Percentiles rank a stretch among this genome's conserved stretches.
phyloP scores from a whole-genome alignment of 495 filamentous ascomycete species.

The Neurospora sp. region DNA sequence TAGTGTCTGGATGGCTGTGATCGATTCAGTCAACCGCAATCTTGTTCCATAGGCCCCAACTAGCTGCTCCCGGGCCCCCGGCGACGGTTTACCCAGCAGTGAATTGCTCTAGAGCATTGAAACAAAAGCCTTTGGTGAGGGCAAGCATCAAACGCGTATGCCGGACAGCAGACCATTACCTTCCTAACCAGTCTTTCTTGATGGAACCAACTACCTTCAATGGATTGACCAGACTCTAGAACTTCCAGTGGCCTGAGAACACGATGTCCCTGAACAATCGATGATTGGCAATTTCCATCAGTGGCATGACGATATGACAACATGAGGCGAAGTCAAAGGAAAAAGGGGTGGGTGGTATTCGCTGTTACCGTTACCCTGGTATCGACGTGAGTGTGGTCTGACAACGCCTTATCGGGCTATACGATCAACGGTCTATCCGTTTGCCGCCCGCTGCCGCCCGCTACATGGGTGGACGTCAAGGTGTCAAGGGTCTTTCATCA shows the following conservation, averaged over 20 bases:
- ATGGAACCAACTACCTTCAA: too few species aligned
- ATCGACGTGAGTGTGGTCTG: background rate
- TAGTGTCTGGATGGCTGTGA: background rate
- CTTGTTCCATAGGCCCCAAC: too few species aligned
- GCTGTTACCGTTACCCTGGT: background rate
- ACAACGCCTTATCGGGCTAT: background rate
- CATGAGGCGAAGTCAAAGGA: background rate
- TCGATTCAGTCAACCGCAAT: background rate
- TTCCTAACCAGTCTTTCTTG: background rate
- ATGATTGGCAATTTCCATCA: background rate
- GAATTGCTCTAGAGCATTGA: background rate
- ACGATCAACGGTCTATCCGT: background rate
- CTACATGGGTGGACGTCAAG: background rate
- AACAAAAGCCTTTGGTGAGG: background rate
- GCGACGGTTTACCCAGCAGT: background rate
- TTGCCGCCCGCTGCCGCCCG: background rate
- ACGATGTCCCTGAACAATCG: background rate
- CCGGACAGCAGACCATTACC: background rate
- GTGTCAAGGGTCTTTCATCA: background rate
- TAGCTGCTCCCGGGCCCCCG: background rate
- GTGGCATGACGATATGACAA: background rate
- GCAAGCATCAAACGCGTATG: background rate
- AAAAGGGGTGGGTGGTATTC: background rate
- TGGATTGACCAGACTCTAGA: background rate
- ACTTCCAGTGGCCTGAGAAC: background rate